A percentile compares a stretch with the other conserved stretches of the same genome.
Evolutionary conservation across 441 rosid species (phyloP).

Genomic region (Euphorbia schlechtendalii): DNA sequence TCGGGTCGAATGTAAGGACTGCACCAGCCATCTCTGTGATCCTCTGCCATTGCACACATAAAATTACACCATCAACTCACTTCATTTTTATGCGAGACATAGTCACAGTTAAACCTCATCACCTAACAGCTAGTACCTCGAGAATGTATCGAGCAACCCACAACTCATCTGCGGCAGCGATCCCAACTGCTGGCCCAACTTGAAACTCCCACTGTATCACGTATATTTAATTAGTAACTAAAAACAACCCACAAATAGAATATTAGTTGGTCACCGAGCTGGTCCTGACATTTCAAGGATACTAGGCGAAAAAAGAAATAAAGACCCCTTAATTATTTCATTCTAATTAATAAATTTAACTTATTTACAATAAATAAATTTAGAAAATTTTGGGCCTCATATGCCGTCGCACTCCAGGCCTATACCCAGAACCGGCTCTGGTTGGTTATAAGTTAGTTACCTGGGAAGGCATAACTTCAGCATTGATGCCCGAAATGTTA

Average conservation of each 20-base stretch:
- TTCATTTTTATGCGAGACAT: too few relatives aligned
- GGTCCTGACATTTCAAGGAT: too few relatives aligned
- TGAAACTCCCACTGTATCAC: constrained; percentile 69
- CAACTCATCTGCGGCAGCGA: constrained; percentile 55
- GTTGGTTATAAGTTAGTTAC: constrained; percentile 17
- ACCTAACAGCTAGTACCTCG: constrained; percentile 50
- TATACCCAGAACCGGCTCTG: too few relatives aligned
- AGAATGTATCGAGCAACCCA: constrained; percentile 76
- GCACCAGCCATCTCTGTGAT: constrained; percentile 74
- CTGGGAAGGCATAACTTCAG: constrained; percentile 89
- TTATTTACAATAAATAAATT: too few relatives aligned
- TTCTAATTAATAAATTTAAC: too few relatives aligned
- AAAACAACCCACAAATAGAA: not conserved
- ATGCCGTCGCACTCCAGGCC: too few relatives aligned
- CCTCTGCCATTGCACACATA: constrained; percentile 39
- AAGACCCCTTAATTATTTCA: too few relatives aligned
- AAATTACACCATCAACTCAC: not conserved
- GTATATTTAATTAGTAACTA: not conserved
- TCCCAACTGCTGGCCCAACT: constrained; percentile 75
- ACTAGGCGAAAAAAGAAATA: too few relatives aligned
- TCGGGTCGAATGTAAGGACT: constrained; percentile 65
- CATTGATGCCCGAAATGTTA: constrained; percentile 70
- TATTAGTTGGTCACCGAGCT: too few relatives aligned
- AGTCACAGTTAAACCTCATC: too few relatives aligned
- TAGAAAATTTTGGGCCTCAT: too few relatives aligned